A percentile compares a stretch with the other conserved stretches of the same genome.
phyloP scores from a whole-genome alignment of 179 eudicot species.

The Nepenthes alata region DNA sequence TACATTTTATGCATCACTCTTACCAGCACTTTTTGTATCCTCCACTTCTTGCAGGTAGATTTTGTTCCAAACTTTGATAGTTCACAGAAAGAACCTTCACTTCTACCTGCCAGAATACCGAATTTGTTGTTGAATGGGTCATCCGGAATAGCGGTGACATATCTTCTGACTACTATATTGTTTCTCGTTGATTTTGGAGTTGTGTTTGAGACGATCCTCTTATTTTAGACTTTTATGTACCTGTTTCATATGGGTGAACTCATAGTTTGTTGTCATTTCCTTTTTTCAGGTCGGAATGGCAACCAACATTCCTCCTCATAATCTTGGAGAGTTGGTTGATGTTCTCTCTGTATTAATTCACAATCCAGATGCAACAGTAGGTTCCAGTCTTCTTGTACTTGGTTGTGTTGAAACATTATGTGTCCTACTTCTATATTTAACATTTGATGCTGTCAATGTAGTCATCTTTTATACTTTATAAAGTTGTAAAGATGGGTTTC shows the following conservation, averaged over 20 bases:
- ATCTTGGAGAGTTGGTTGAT: conserved; percentile 95
- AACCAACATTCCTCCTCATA: conserved; percentile 95
- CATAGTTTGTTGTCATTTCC: neutral
- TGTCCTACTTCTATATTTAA: neutral
- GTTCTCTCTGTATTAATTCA: conserved; percentile 79
- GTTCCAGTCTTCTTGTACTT: conserved; percentile 7
- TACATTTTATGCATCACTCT: neutral
- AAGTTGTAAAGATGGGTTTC: too few relatives aligned
- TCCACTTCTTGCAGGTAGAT: conserved; percentile 58
- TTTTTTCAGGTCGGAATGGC: conserved; percentile 91
- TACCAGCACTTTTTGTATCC: conserved; percentile 1
- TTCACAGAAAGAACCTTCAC: conserved; percentile 88
- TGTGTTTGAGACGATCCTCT: neutral
- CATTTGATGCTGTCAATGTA: neutral
- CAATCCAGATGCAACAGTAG: conserved; percentile 97
- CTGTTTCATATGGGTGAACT: neutral
- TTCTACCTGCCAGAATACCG: conserved; percentile 85
- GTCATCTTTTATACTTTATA: too few relatives aligned
- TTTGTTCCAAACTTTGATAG: conserved; percentile 86
- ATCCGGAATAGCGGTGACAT: conserved; percentile 89
- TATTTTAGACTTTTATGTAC: neutral
- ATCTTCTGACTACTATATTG: neutral
- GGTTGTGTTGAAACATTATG: neutral
- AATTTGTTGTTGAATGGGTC: conserved; percentile 81
- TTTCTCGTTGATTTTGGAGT: neutral